A percentile compares a stretch with the other conserved stretches of the same genome.
phyloP scores from a whole-genome alignment of 2,329 filamentous ascomycete genomes.

The Stachybotrys echinatus region DNA sequence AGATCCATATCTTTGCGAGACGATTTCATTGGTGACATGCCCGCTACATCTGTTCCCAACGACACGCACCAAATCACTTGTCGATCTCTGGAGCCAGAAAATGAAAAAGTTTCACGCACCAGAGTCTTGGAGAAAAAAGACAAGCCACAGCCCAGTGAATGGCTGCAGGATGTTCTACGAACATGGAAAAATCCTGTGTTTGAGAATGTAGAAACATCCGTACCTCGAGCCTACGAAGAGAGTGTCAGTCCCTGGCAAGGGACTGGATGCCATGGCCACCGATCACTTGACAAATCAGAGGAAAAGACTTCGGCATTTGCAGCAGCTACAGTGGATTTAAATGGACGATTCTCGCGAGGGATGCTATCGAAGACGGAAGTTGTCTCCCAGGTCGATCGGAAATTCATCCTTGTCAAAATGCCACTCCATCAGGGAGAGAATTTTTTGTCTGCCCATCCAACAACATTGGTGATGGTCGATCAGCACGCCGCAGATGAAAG shows the following conservation, averaged over 20 bases:
- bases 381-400: constrained; percentile 79
- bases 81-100: background rate
- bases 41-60: background rate
- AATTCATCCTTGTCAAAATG: constrained; percentile 75
- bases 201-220: constrained; percentile 35
- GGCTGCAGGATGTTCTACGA: constrained; percentile 56
- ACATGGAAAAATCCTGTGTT: constrained; percentile 78
- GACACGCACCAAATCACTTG: background rate
- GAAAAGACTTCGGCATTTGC: constrained; percentile 20
- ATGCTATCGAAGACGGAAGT: constrained; percentile 57
- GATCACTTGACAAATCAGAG: background rate
- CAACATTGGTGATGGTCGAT: constrained; percentile 73
- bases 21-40: background rate
- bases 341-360: constrained; percentile 54
- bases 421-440: constrained; percentile 12
- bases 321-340: constrained; percentile 18
- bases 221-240: constrained; percentile 34
- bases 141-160: constrained; percentile 28
- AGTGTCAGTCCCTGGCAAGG: background rate
- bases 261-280: constrained; percentile 2
- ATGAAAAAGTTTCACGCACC: background rate
- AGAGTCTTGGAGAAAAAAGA: constrained; percentile 1
- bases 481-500: constrained; percentile 95
- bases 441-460: constrained; percentile 10
- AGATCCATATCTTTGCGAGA: too few relatives aligned